A percentile compares a stretch with the other conserved stretches of the same genome.
Conservation (phyloP, 805 yeast genomes). For the Wickerhamomyces chambardii region DNA sequence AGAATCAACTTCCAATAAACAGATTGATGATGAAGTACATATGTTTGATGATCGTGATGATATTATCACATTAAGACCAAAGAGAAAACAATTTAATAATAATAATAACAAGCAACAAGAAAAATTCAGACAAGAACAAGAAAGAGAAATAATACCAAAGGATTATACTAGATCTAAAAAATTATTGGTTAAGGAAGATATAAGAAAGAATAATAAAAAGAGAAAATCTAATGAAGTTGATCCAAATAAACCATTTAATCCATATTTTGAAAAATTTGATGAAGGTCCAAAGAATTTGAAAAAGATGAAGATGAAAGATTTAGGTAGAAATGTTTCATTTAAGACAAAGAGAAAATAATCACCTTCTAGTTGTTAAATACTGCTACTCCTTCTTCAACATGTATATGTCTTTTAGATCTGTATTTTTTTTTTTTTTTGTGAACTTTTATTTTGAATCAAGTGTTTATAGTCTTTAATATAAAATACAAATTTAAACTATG, state of each 20-base stretch:
- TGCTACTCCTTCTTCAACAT: too few species aligned
- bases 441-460: too few species aligned
- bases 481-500: too few species aligned
- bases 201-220: conserved; percentile 20
- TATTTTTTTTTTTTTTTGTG: too few species aligned
- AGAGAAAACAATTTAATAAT: background rate
- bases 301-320: conserved; percentile 15
- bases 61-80: conserved; percentile 12
- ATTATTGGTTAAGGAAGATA: background rate
- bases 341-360: conserved; percentile 2
- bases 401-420: too few species aligned
- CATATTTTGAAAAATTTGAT: conserved; percentile 35
- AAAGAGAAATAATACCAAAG: too few species aligned
- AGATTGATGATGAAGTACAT: background rate
- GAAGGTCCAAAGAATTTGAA: conserved; percentile 49
- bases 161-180: background rate
- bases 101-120: too few species aligned
- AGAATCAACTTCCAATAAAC: too few species aligned
- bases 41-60: conserved; percentile 15
- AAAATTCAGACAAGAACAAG: background rate
- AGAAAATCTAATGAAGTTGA: conserved; percentile 14
- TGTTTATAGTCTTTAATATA: too few species aligned
- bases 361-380: background rate
- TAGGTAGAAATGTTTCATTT: conserved; percentile 15
- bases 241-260: conserved; percentile 40